Conservation (phyloP, 257 asterid genomes). For the Forsythia suspensa region DNA sequence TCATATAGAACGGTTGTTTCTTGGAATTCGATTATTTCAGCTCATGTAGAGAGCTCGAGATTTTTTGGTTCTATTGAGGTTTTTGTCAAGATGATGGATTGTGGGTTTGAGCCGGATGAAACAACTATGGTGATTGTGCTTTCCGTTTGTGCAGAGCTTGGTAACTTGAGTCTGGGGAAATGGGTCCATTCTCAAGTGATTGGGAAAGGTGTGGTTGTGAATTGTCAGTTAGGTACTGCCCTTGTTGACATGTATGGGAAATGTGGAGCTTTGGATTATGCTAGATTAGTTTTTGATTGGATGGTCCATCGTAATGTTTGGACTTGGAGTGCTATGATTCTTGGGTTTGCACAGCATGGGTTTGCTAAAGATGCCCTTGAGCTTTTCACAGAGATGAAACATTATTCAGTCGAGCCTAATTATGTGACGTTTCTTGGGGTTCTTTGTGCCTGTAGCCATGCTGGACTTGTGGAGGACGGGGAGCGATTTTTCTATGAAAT, state of each 20-base stretch:
- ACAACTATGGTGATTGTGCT: slow-evolving; percentile 74
- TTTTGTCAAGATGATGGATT: slow-evolving; percentile 43
- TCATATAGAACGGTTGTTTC: slow-evolving; percentile 50
- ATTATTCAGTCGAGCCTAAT: slow-evolving; percentile 45
- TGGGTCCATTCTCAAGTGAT: slow-evolving; percentile 72
- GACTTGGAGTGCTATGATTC: slow-evolving; percentile 90
- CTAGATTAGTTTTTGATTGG: slow-evolving; percentile 48
- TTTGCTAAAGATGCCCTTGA: slow-evolving; percentile 50
- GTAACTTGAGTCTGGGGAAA: slow-evolving; percentile 66
- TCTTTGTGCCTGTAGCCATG: slow-evolving; percentile 83
- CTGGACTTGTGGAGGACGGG: slow-evolving; percentile 65
- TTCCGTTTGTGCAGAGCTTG: slow-evolving; percentile 61
- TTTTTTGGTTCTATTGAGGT: slow-evolving; percentile 43
- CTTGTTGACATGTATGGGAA: slow-evolving; percentile 84
- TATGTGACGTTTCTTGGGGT: slow-evolving; percentile 74
- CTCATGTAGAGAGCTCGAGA: slow-evolving; percentile 48
- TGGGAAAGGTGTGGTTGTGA: slow-evolving; percentile 46
- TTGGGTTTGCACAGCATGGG: slow-evolving; percentile 77
- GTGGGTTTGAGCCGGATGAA: slow-evolving; percentile 51
- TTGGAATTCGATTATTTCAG: slow-evolving; percentile 78
- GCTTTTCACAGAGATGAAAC: slow-evolving; percentile 48
- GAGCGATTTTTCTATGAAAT: slow-evolving; percentile 46
- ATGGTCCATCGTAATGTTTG: slow-evolving; percentile 60
- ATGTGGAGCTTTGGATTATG: slow-evolving; percentile 54
- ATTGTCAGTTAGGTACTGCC: slow-evolving; percentile 65